These are phyloP conservation scores for Nepenthes alata DNA, from an alignment of 179 eudicot species.

Conservation along the genomic window DNA sequence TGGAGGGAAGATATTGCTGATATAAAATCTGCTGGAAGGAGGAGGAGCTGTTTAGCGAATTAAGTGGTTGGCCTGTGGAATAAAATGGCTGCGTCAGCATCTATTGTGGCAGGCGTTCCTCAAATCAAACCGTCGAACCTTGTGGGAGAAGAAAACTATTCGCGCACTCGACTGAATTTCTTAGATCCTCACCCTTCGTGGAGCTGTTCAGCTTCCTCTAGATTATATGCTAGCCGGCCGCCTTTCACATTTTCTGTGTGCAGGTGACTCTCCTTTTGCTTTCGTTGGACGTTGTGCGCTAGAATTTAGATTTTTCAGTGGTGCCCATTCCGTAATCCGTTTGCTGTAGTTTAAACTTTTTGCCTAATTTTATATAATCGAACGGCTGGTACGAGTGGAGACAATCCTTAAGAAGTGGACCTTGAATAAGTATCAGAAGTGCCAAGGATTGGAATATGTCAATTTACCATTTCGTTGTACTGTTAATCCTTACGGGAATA, in stretches of 20 bases:
- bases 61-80: no score
- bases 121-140: constrained; percentile 15
- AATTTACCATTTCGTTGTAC: no score
- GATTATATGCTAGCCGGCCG: constrained; percentile 12
- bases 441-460: no score
- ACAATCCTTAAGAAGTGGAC: no score
- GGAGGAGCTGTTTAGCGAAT: no score
- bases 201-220: constrained; percentile 10
- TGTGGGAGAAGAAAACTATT: constrained; percentile 9
- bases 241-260: constrained; percentile 9
- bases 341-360: neutral
- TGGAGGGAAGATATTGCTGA: no score
- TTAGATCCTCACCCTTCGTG: constrained; percentile 8
- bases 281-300: neutral
- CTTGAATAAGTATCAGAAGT: no score
- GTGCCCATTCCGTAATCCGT: neutral
- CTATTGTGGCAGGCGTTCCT: constrained; percentile 22
- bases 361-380: no score
- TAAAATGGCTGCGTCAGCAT: constrained; percentile 15
- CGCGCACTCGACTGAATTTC: constrained; percentile 7
- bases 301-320: neutral
- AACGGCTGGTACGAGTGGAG: no score
- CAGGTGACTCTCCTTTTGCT: constrained; percentile 14
- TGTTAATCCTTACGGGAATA: no score
- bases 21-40: no score